These are phyloP conservation scores for Penicillium sp. DNA, from an alignment of 2,329 filamentous ascomycete species.

Conservation along the genomic window DNA sequence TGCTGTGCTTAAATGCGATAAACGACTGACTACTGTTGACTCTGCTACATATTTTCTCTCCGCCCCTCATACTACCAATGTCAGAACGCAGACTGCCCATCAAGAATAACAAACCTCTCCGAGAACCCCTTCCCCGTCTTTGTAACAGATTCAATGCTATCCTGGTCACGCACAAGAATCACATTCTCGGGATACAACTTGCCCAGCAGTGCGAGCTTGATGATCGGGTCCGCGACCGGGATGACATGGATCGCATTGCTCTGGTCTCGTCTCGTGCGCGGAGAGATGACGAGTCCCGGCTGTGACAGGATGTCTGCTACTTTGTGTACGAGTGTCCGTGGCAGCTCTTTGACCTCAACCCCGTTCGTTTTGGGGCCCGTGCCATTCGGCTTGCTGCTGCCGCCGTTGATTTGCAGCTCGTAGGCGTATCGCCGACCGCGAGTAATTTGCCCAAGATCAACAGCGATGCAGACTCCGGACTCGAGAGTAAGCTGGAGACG, in stretches of 20 bases:
- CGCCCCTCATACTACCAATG: background rate
- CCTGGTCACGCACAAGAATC: slow-evolving; percentile 20
- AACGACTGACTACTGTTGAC: background rate
- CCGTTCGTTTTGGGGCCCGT: background rate
- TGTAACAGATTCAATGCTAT: slow-evolving; percentile 13
- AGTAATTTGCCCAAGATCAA: slow-evolving; percentile 30
- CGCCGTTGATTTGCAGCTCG: slow-evolving; percentile 4
- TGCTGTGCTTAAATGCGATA: background rate
- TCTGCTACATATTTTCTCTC: background rate
- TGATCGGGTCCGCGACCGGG: slow-evolving; percentile 19
- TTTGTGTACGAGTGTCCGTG: slow-evolving; percentile 7
- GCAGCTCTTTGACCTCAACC: background rate
- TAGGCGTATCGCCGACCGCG: slow-evolving; percentile 31
- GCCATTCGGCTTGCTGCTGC: background rate
- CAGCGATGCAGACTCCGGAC: slow-evolving; percentile 19
- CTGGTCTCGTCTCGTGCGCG: background rate
- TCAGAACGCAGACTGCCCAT: background rate
- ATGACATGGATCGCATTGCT: slow-evolving; percentile 26
- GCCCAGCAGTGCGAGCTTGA: slow-evolving; percentile 28
- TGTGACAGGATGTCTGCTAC: slow-evolving; percentile 14
- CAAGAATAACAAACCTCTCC: slow-evolving; percentile 10
- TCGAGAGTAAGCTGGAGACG: slow-evolving; percentile 21
- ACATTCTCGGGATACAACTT: slow-evolving; percentile 33
- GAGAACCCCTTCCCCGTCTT: slow-evolving; percentile 26
- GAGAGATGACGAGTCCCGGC: background rate